These are phyloP conservation scores for Pichia californica DNA, from an alignment of 805 yeast genomes.

Conservation along the genomic window DNA sequence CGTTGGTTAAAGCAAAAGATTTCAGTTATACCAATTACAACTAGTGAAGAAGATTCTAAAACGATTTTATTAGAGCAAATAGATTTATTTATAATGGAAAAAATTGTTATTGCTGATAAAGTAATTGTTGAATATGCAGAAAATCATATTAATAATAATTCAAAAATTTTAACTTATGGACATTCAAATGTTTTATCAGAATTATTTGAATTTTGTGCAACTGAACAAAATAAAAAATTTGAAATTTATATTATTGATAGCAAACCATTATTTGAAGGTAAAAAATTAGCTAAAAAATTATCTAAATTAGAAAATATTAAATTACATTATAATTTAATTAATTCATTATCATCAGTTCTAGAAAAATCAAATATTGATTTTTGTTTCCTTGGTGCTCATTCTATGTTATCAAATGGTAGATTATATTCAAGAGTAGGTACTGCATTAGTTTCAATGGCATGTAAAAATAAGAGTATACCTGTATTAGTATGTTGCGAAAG, in stretches of 20 bases:
- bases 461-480: constrained; percentile 82
- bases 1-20: constrained; percentile 96
- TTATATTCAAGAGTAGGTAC: constrained; percentile 92
- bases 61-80: constrained; percentile 55
- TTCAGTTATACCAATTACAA: constrained; percentile 70
- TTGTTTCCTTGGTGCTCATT: constrained; percentile 93
- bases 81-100: constrained; percentile 76
- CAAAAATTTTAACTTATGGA: constrained; percentile 82
- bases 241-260: constrained; percentile 86
- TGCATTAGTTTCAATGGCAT: constrained; percentile 87
- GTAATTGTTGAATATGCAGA: constrained; percentile 79
- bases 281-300: constrained; percentile 60
- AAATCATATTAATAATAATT: constrained; percentile 65
- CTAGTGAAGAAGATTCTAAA: constrained; percentile 64
- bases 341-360: constrained; percentile 71
- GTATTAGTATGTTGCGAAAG: constrained; percentile 94
- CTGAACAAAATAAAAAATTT: constrained; percentile 55
- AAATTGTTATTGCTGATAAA: constrained; percentile 74
- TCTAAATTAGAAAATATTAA: constrained; percentile 54
- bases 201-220: constrained; percentile 63
- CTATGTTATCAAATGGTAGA: constrained; percentile 92
- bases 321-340: constrained; percentile 72
- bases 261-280: constrained; percentile 92
- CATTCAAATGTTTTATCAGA: constrained; percentile 78
- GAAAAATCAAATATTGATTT: constrained; percentile 69